Base-by-base conservation (phyloP, 2,329 filamentous ascomycete species). In the Apiospora marii region DNA sequence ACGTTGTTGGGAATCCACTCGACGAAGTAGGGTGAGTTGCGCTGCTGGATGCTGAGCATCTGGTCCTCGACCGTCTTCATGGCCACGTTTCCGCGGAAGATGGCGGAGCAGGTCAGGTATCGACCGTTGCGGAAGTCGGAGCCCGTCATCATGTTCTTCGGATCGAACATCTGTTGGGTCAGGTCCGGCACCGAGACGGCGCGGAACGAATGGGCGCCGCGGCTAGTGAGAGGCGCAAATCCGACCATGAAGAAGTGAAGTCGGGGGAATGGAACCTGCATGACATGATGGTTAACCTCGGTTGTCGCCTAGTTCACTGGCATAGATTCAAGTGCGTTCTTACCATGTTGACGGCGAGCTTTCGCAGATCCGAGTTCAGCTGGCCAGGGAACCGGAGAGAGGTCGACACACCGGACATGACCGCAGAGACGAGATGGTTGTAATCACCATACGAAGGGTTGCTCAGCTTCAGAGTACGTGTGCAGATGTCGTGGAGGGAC, bases 1-100 rank as follows among this genome's bases (percentile, higher is more conserved):
- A 99, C 95, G 89, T 99, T 98, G 93, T 98, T 98, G 87, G 96
- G 96, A 81, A 99, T 99, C 96, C 96, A 98, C 90, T 98, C 96
- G 79, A 99, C 96, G 84, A 99, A 99, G 92, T 98, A 99, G 78
- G 94, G 94, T 73, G 93, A 93, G 92, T 99, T 99, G 93, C 98
- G 98, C 93, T 93, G 98, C 91, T 98, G 96, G 80, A 98, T 93
- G 85, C 97, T 98, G 88, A 95, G 95, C 95, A 98, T 98, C 91
- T 99, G 96, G 86, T 99, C 96, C 90, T 99, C 96, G 75, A 98
- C 96, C 89, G 98, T 96, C 92, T 98, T 98, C 96, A 98, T 98
- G 84, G 95, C 96, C 84, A 98, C 94, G 90, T 98, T 97, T 83
- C 96, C 96, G 87, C 96, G 96, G 94, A 98, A 99, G 87, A 98